Evolutionary conservation across 129 eudicot genomes (phyloP).

Genomic region (Dittrichia graveolens): DNA sequence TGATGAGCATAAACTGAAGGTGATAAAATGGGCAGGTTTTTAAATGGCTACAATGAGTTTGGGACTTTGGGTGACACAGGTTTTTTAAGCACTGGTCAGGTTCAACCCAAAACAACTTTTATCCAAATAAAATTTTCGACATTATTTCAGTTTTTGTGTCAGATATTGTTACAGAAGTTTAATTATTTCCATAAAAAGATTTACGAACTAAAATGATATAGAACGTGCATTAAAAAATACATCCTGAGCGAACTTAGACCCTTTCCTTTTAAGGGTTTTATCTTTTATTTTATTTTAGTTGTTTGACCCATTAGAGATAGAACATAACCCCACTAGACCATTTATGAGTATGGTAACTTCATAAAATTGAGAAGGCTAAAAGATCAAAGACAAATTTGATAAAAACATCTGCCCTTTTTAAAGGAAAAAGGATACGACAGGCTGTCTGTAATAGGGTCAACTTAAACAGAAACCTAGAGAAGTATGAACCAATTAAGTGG

Average conservation of each 20-base stretch:
- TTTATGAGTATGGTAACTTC: slow-evolving; percentile 19
- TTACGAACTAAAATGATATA: not conserved
- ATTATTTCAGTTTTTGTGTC: not conserved
- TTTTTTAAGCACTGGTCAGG: not conserved
- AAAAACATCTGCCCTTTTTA: slow-evolving; percentile 12
- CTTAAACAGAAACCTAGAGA: slow-evolving; percentile 32
- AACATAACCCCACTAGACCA: not conserved
- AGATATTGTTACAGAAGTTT: not conserved
- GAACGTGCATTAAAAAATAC: not conserved
- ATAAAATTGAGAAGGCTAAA: slow-evolving; percentile 23
- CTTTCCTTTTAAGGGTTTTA: not conserved
- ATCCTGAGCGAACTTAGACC: not conserved
- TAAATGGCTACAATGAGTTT: not conserved
- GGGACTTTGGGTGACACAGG: not conserved
- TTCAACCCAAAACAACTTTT: not conserved
- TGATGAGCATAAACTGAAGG: too few relatives aligned
- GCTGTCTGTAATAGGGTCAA: slow-evolving; percentile 25
- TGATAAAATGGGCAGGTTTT: not conserved
- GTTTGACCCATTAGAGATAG: slow-evolving; percentile 19
- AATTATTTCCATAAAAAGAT: not conserved
- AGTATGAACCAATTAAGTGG: slow-evolving; percentile 30
- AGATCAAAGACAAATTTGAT: slow-evolving; percentile 9
- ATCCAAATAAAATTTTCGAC: not conserved
- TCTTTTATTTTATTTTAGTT: not conserved
- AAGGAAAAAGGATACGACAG: slow-evolving; percentile 19